Percentiles rank a stretch among this genome's conserved stretches.
These are phyloP conservation scores for Scenedesmus sp. DNA, from an alignment of 163 green algal species.

Conservation along the genomic window DNA sequence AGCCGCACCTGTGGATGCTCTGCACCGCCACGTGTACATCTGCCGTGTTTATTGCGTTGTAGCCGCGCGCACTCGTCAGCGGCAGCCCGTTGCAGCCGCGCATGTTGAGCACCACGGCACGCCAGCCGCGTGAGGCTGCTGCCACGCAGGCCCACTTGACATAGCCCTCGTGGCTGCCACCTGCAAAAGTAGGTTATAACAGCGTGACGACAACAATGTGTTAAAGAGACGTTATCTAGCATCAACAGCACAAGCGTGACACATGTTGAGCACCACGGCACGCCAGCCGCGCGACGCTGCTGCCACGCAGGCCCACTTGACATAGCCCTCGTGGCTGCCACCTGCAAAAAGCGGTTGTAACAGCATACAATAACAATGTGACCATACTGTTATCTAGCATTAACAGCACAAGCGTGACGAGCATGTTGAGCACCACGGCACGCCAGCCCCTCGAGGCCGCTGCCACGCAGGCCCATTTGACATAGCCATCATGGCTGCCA, in stretches of 20 bases:
- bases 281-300: slow-evolving; percentile 66
- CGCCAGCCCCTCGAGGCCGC: slow-evolving; percentile 67
- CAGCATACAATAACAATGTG: neutral
- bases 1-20: slow-evolving; percentile 54
- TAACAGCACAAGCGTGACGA: slow-evolving; percentile 22
- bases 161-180: slow-evolving; percentile 80
- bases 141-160: slow-evolving; percentile 76
- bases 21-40: slow-evolving; percentile 73
- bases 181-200: slow-evolving; percentile 52
- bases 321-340: slow-evolving; percentile 77
- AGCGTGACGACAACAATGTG: too few species aligned
- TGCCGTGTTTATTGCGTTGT: slow-evolving; percentile 69
- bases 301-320: slow-evolving; percentile 74
- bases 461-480: slow-evolving; percentile 74
- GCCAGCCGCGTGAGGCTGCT: slow-evolving; percentile 63
- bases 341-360: neutral
- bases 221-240: too few species aligned
- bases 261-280: slow-evolving; percentile 78
- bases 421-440: slow-evolving; percentile 78
- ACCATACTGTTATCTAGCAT: too few species aligned
- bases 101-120: slow-evolving; percentile 79
- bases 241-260: neutral
- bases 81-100: slow-evolving; percentile 76
- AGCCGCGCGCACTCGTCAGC: slow-evolving; percentile 69
- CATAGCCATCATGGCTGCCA: slow-evolving; percentile 77